phyloP scores from a whole-genome alignment of 2,329 filamentous ascomycete genomes.

The Diaporthe vaccinii region DNA sequence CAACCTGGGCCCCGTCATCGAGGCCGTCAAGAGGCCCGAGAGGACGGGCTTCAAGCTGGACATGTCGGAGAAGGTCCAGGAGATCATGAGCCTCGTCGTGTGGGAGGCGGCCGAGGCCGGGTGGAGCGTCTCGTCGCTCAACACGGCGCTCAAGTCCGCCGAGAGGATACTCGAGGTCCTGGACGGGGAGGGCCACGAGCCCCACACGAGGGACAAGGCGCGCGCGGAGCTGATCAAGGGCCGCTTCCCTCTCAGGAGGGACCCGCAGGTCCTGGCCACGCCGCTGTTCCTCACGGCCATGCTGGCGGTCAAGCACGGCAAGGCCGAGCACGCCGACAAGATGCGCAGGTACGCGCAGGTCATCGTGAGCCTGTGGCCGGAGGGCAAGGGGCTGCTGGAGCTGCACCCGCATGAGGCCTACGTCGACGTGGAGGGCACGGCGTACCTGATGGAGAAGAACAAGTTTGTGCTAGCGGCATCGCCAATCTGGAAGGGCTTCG shows the following conservation, averaged over 20 bases:
- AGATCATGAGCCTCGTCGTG: constrained; percentile 56
- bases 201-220: constrained; percentile 39
- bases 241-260: constrained; percentile 52
- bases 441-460: constrained; percentile 52
- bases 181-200: constrained; percentile 57
- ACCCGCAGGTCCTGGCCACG: constrained; percentile 59
- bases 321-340: constrained; percentile 50
- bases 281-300: constrained; percentile 59
- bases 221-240: constrained; percentile 40
- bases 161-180: constrained; percentile 65
- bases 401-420: constrained; percentile 54
- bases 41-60: constrained; percentile 62
- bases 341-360: constrained; percentile 54
- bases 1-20: constrained; percentile 61
- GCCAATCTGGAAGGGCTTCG: constrained; percentile 60
- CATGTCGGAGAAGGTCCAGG: constrained; percentile 56
- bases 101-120: constrained; percentile 56
- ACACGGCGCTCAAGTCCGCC: constrained; percentile 60
- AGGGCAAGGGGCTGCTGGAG: constrained; percentile 51
- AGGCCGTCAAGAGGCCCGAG: constrained; percentile 61
- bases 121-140: constrained; percentile 53
- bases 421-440: constrained; percentile 45
- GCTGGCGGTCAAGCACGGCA: constrained; percentile 52
- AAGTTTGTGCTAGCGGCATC: constrained; percentile 53
- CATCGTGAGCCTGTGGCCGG: constrained; percentile 58